Conservation (phyloP, 768 basidiomycete species). For the Harrya chromipes region DNA sequence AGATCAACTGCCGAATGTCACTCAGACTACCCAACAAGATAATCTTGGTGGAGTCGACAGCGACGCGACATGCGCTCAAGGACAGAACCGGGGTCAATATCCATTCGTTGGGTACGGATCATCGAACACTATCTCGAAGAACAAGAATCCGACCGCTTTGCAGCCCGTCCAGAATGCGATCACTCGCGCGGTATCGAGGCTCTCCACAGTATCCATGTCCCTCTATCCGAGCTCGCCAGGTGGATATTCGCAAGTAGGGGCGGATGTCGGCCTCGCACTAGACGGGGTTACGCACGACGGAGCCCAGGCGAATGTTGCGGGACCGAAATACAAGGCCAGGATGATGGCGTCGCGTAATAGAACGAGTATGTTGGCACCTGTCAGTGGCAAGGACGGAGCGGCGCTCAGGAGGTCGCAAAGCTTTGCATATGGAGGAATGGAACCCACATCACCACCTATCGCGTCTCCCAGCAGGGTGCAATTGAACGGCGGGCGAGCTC, state of each 20-base stretch:
- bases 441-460: constrained; percentile 42
- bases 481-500: constrained; percentile 52
- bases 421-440: constrained; percentile 54
- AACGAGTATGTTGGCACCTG: constrained; percentile 21
- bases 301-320: constrained; percentile 31
- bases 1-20: constrained; percentile 6
- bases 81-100: constrained; percentile 13
- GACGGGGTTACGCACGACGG: constrained; percentile 41
- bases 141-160: constrained; percentile 28
- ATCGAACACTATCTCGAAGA: constrained; percentile 19
- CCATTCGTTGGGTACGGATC: constrained; percentile 28
- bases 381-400: constrained; percentile 18
- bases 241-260: constrained; percentile 20
- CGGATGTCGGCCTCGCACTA: constrained; percentile 36
- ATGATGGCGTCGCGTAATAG: constrained; percentile 17
- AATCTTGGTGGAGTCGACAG: constrained; percentile 4
- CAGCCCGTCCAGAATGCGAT: constrained; percentile 42
- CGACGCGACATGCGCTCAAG: constrained; percentile 14
- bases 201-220: constrained; percentile 44
- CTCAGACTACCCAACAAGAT: constrained; percentile 9
- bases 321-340: constrained; percentile 35
- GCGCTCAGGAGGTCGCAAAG: constrained; percentile 32
- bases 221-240: constrained; percentile 46
- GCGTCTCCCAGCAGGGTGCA: constrained; percentile 20
- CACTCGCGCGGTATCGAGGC: constrained; percentile 38